A percentile compares a stretch with the other conserved stretches of the same genome.
These are phyloP conservation scores for Ustilago cynodontis DNA, from an alignment of 1,284 basidiomycete species.

Conservation along the genomic window DNA sequence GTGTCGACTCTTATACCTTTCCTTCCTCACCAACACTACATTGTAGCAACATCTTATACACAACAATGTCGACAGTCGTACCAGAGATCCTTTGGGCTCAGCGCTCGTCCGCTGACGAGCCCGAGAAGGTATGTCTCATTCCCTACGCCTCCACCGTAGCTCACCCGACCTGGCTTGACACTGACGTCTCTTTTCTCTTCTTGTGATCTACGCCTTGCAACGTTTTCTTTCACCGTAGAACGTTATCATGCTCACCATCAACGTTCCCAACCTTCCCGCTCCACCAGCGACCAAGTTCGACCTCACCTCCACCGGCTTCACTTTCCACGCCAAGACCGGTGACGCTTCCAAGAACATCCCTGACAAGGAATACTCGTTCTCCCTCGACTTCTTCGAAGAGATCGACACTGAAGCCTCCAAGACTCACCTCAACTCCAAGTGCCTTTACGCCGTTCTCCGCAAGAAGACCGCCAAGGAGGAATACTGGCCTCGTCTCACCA, in stretches of 20 bases:
- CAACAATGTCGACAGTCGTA: conserved; percentile 52
- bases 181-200: neutral
- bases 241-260: conserved; percentile 69
- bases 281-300: conserved; percentile 65
- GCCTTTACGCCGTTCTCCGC: conserved; percentile 64
- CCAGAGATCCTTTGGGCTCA: conserved; percentile 70
- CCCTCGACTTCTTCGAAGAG: conserved; percentile 68
- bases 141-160: neutral
- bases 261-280: conserved; percentile 67
- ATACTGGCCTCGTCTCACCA: conserved; percentile 70
- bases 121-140: conserved; percentile 57
- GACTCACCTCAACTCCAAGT: conserved; percentile 65
- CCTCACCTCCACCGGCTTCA: conserved; percentile 57
- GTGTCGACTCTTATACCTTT: neutral
- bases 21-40: neutral
- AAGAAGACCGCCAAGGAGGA: conserved; percentile 66
- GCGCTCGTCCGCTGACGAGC: conserved; percentile 61
- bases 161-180: neutral
- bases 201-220: conserved; percentile 1
- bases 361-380: conserved; percentile 63
- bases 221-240: conserved; percentile 31
- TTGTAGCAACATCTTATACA: neutral
- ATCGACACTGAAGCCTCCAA: conserved; percentile 66
- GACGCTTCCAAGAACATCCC: conserved; percentile 62
- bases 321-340: conserved; percentile 58